A percentile compares a stretch with the other conserved stretches of the same genome.
phyloP scores from a whole-genome alignment of 2,329 filamentous ascomycete genomes.

The Kalmusia sp. region DNA sequence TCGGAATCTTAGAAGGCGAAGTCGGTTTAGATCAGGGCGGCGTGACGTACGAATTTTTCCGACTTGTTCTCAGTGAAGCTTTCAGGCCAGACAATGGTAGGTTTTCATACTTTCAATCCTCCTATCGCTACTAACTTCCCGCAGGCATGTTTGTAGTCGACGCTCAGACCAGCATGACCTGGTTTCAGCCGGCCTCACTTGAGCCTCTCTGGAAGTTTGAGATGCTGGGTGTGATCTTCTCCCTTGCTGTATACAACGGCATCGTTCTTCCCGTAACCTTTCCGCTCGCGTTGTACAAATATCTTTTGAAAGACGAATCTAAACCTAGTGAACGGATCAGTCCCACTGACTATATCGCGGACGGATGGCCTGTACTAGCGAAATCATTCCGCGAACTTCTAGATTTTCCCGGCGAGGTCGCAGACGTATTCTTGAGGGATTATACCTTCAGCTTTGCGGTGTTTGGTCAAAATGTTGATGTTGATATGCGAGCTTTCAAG shows the following conservation, averaged over 20 bases:
- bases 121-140: slow-evolving; percentile 15
- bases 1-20: slow-evolving; percentile 81
- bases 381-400: slow-evolving; percentile 76
- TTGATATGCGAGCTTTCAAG: slow-evolving; percentile 58
- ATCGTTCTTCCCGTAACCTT: slow-evolving; percentile 90
- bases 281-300: slow-evolving; percentile 82
- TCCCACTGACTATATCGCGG: slow-evolving; percentile 74
- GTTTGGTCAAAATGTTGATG: slow-evolving; percentile 60
- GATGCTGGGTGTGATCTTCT: slow-evolving; percentile 85
- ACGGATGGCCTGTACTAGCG: slow-evolving; percentile 85
- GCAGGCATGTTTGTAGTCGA: slow-evolving; percentile 79
- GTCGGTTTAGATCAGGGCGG: slow-evolving; percentile 93
- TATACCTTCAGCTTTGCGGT: slow-evolving; percentile 81
- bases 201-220: slow-evolving; percentile 92
- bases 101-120: slow-evolving; percentile 13
- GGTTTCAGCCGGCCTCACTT: slow-evolving; percentile 83
- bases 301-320: slow-evolving; percentile 74
- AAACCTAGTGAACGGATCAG: slow-evolving; percentile 32
- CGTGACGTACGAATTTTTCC: slow-evolving; percentile 96
- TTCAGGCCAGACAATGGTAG: slow-evolving; percentile 77
- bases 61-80: slow-evolving; percentile 79
- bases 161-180: slow-evolving; percentile 76
- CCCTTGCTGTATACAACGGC: slow-evolving; percentile 90
- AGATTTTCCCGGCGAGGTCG: slow-evolving; percentile 80
- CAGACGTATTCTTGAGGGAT: slow-evolving; percentile 81